Conservation (phyloP, 2,329 filamentous ascomycete genomes). For the Cladosporium austrohemisphaericum region DNA sequence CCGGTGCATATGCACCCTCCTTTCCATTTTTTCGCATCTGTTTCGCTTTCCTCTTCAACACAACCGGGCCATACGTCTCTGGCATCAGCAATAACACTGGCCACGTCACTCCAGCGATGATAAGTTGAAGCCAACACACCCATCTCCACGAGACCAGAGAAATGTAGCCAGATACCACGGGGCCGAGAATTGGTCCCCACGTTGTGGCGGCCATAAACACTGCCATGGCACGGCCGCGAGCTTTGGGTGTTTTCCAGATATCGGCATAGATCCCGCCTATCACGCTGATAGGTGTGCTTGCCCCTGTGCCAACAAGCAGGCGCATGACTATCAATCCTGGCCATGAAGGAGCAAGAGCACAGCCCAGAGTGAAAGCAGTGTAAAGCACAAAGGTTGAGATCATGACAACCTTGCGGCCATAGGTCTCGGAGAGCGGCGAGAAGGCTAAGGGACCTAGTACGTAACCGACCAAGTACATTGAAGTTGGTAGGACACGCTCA, state of each 20-base stretch:
- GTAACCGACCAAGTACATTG: slow-evolving; percentile 50
- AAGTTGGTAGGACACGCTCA: slow-evolving; percentile 46
- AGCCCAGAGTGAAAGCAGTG: slow-evolving; percentile 45
- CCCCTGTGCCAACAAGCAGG: slow-evolving; percentile 42
- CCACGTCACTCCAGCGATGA: slow-evolving; percentile 62
- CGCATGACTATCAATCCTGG: slow-evolving; percentile 43
- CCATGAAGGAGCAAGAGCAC: slow-evolving; percentile 43
- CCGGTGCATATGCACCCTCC: slow-evolving; percentile 53
- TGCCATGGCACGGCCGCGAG: slow-evolving; percentile 58
- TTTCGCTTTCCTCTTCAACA: slow-evolving; percentile 47
- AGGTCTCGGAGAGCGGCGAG: slow-evolving; percentile 43
- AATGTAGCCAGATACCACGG: slow-evolving; percentile 62
- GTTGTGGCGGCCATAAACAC: slow-evolving; percentile 64
- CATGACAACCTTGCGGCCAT: slow-evolving; percentile 46
- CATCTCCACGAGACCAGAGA: slow-evolving; percentile 63
- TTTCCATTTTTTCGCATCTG: slow-evolving; percentile 56
- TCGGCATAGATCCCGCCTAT: slow-evolving; percentile 63
- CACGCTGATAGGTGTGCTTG: slow-evolving; percentile 54
- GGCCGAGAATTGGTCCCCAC: slow-evolving; percentile 63
- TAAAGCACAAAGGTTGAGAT: slow-evolving; percentile 49
- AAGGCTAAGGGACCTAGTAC: slow-evolving; percentile 43
- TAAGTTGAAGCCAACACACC: slow-evolving; percentile 67
- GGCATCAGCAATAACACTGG: slow-evolving; percentile 59
- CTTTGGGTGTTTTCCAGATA: slow-evolving; percentile 55
- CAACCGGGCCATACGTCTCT: slow-evolving; percentile 46